phyloP scores from a whole-genome alignment of 306 rosid genomes.

The Hippophae rhamnoides region DNA sequence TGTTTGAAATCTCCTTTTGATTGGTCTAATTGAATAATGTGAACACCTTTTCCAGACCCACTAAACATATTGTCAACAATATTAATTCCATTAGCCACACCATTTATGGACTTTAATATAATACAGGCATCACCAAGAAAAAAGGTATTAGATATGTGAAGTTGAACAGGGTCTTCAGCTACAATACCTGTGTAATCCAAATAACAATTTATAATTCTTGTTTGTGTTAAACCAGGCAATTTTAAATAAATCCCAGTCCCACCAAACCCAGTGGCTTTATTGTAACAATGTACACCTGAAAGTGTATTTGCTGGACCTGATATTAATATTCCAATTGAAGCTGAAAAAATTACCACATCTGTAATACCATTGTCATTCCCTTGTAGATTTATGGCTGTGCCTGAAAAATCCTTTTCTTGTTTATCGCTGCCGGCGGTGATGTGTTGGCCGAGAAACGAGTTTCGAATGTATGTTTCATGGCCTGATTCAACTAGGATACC shows the following conservation, averaged over 20 bases:
- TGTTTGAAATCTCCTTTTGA: slow-evolving; percentile 44
- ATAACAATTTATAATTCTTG: slow-evolving; percentile 72
- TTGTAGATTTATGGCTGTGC: slow-evolving; percentile 55
- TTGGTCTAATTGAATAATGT: slow-evolving; percentile 57
- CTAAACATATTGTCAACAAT: slow-evolving; percentile 84
- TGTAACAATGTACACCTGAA: slow-evolving; percentile 83
- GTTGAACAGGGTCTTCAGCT: slow-evolving; percentile 86
- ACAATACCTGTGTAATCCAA: slow-evolving; percentile 81
- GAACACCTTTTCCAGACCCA: slow-evolving; percentile 48
- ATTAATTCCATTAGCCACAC: slow-evolving; percentile 48
- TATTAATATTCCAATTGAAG: slow-evolving; percentile 52
- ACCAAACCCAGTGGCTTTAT: slow-evolving; percentile 86
- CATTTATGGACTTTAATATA: slow-evolving; percentile 57
- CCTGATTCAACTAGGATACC: slow-evolving; percentile 67
- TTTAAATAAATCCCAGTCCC: slow-evolving; percentile 69
- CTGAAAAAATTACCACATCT: slow-evolving; percentile 80
- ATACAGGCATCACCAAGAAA: slow-evolving; percentile 81
- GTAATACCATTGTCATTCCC: slow-evolving; percentile 81
- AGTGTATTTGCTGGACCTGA: slow-evolving; percentile 63
- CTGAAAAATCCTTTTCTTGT: slow-evolving; percentile 53
- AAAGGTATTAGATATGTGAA: slow-evolving; percentile 56
- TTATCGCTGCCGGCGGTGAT: slow-evolving; percentile 70
- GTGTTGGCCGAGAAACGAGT: slow-evolving; percentile 83
- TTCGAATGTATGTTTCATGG: slow-evolving; percentile 78
- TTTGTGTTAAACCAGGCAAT: slow-evolving; percentile 66